Percentiles rank a stretch among this genome's conserved stretches.
These are phyloP conservation scores for Sphagnum tenellum DNA, from an alignment of 225 moss, liverwort and hornwort genomes.

Conservation along the genomic window DNA sequence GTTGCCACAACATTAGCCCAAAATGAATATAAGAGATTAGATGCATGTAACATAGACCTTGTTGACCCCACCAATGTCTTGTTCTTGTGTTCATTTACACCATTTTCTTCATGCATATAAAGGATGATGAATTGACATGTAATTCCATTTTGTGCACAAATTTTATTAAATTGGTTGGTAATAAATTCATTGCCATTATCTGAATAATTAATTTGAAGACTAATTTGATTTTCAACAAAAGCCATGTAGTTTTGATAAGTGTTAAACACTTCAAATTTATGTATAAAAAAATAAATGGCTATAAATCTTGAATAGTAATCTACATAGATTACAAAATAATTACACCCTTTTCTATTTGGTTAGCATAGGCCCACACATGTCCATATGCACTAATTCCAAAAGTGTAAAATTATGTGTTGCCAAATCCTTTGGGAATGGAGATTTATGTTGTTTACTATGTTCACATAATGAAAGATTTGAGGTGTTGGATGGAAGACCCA, in stretches of 20 bases:
- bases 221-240: neutral
- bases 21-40: neutral
- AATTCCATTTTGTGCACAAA: neutral
- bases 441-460: neutral
- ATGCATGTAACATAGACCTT: neutral
- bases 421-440: neutral
- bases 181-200: neutral
- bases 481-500: conserved; percentile 1
- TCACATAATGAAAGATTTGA: conserved; percentile 2
- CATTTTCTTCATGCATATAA: conserved; percentile 2
- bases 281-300: neutral
- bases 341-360: neutral
- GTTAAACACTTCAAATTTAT: neutral
- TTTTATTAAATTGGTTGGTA: neutral
- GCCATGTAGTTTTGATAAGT: conserved; percentile 1
- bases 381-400: neutral
- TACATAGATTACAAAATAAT: conserved; percentile 3
- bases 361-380: neutral
- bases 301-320: neutral
- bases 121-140: neutral
- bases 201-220: neutral
- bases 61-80: neutral
- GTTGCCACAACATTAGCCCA: conserved; percentile 1
- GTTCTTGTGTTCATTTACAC: neutral
- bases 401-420: neutral